Conservation (phyloP, 1,284 basidiomycete genomes). For the Ustilago curta region DNA sequence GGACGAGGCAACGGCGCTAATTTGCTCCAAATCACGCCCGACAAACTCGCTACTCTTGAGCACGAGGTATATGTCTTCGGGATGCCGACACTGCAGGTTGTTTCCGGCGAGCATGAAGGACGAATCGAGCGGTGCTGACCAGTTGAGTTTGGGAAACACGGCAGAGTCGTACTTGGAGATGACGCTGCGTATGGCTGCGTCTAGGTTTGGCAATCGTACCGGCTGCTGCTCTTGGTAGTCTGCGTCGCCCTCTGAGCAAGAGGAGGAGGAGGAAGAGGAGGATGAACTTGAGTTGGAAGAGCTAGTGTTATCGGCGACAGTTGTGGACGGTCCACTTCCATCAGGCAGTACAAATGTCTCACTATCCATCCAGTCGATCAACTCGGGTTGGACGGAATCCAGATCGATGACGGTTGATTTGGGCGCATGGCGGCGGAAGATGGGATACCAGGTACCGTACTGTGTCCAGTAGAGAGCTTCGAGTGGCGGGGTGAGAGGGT, state of each 20-base stretch:
- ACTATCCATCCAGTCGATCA: conserved; percentile 79
- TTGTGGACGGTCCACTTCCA: conserved; percentile 76
- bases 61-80: conserved; percentile 89
- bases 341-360: conserved; percentile 85
- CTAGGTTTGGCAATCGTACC: conserved; percentile 73
- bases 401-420: conserved; percentile 82
- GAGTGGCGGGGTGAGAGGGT: conserved; percentile 75
- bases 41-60: conserved; percentile 94
- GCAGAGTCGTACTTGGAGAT: conserved; percentile 78
- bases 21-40: conserved; percentile 79
- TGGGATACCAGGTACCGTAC: conserved; percentile 88
- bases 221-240: conserved; percentile 44
- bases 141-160: conserved; percentile 83
- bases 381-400: conserved; percentile 75
- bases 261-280: conserved; percentile 61
- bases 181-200: conserved; percentile 78
- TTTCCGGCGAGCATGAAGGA: conserved; percentile 90
- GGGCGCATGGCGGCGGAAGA: conserved; percentile 78
- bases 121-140: conserved; percentile 75
- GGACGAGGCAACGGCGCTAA: conserved; percentile 23
- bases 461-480: conserved; percentile 73
- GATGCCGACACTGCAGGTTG: conserved; percentile 85
- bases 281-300: conserved; percentile 12
- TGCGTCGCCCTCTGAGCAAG: conserved; percentile 71
- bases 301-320: background rate